Conservation (phyloP, 306 rosid genomes). For the Rosa chinensis region DNA sequence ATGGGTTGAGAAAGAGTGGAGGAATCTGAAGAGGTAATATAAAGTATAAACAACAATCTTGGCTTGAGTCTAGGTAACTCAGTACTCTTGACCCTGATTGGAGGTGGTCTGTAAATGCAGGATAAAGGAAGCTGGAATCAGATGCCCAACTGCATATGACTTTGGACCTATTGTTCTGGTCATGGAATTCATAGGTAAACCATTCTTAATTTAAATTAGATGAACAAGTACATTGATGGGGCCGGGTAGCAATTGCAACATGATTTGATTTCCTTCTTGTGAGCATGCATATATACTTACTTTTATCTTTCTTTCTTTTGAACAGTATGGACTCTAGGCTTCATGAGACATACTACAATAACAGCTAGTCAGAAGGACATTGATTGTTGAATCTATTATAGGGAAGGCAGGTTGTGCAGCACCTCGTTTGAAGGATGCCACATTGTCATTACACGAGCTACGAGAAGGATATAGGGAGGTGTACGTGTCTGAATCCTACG, state of each 20-base stretch:
- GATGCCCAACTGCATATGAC: constrained; percentile 63
- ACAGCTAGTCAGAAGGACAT: constrained; percentile 1
- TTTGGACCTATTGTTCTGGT: constrained; percentile 70
- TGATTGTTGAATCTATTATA: constrained; percentile 33
- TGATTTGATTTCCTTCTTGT: no score
- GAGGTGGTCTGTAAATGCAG: constrained; percentile 39
- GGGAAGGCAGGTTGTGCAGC: constrained; percentile 91
- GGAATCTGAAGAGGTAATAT: not conserved
- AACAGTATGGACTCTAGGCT: not conserved
- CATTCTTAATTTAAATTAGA: no score
- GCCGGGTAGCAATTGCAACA: no score
- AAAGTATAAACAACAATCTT: not conserved
- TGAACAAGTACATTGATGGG: no score
- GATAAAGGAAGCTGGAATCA: constrained; percentile 75
- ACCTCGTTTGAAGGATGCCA: constrained; percentile 87
- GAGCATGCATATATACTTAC: not conserved
- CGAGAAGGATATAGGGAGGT: constrained; percentile 83
- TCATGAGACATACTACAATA: not conserved
- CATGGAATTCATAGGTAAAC: constrained; percentile 82
- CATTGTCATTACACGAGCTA: constrained; percentile 67
- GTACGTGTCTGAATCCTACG: constrained; percentile 29
- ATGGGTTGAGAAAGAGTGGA: not conserved
- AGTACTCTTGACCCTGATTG: no score
- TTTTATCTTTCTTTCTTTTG: not conserved
- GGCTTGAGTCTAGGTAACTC: not conserved